Base-by-base conservation (phyloP, 805 yeast genomes). In the Yamadazyma endophytica region DNA sequence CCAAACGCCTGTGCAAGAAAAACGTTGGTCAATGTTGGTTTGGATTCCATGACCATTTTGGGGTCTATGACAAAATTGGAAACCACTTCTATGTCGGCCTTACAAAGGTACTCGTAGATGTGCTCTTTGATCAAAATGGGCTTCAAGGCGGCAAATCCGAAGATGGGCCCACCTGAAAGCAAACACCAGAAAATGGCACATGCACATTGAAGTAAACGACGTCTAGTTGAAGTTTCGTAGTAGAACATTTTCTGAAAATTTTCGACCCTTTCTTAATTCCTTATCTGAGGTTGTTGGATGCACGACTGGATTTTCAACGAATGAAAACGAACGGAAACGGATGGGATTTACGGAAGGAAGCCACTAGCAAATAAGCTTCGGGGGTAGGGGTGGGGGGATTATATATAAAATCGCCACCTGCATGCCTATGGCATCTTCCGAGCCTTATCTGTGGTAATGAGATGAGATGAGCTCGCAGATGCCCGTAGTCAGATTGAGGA, bases 121-220 rank as follows among this genome's bases (percentile, higher is more conserved):
- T 65, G 67, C 44, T 74, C 75, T 32, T 52, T 61, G 26, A 74
- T 64, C 24, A 74, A 53, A 4, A 71, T 57, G 7, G 79, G 79
- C 40, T 74, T 74, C 44, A 74, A 55, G 11, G 79, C 79, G 5
- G 79, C 79, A 56, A 74, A 74, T 5, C 79, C 79, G 48, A 74
- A 74, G 21, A 73, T 70, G 3, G 78, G 77, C 4, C 79, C 79
- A 3, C 76, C 79, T 4, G 77, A 70, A 17, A 74, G 50, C 6
- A 74, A 52, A 44, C 78, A 73, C 79, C 79, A 74, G 12, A 59
- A 36, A 13, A 73, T 70, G 13, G 79, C 77, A 54, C 76, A 66
- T 11, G 46, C 50, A 26, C 71, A 65, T 49, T 73, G 79, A 13
- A 48, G 21, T 7, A 65, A 21, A 6, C 53, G 31, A 16, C 33